phyloP scores from a whole-genome alignment of 1,284 basidiomycete species.

The Dichomitus squalens region DNA sequence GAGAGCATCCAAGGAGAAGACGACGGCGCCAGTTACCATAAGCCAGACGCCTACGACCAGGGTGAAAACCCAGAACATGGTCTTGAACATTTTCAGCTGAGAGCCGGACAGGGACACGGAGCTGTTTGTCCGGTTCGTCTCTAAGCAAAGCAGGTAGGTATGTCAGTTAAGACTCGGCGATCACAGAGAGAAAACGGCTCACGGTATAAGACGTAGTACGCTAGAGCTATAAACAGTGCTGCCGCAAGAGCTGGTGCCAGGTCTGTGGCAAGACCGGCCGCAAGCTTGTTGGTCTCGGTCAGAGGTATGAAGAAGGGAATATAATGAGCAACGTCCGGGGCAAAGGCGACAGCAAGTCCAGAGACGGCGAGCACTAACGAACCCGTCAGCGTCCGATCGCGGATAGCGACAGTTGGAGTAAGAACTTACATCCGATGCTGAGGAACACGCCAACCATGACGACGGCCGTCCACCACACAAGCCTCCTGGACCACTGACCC shows the following conservation, averaged over 20 bases:
- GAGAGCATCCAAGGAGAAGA: constrained; percentile 68
- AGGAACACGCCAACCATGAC: constrained; percentile 51
- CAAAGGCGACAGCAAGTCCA: constrained; percentile 64
- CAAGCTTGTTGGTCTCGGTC: constrained; percentile 49
- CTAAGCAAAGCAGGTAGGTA: constrained; percentile 30
- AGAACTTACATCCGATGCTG: constrained; percentile 60
- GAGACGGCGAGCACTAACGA: constrained; percentile 65
- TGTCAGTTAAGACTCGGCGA: background rate
- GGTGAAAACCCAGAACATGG: constrained; percentile 66
- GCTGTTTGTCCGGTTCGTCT: constrained; percentile 52
- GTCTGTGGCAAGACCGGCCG: constrained; percentile 64
- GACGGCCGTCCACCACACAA: constrained; percentile 59
- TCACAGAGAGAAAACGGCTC: constrained; percentile 31
- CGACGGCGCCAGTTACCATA: constrained; percentile 62
- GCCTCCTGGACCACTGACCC: constrained; percentile 44
- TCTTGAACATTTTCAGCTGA: constrained; percentile 64
- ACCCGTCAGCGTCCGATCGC: constrained; percentile 21
- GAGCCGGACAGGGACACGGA: constrained; percentile 64
- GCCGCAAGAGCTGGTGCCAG: constrained; percentile 67
- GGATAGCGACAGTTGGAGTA: background rate
- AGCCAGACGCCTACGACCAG: constrained; percentile 61
- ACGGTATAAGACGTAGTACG: constrained; percentile 60
- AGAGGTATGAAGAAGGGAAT: constrained; percentile 64
- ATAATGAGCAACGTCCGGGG: constrained; percentile 73
- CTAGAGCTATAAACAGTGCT: constrained; percentile 56